Conservation (phyloP, 805 yeast genomes). For the Millerozyma acaciae region DNA sequence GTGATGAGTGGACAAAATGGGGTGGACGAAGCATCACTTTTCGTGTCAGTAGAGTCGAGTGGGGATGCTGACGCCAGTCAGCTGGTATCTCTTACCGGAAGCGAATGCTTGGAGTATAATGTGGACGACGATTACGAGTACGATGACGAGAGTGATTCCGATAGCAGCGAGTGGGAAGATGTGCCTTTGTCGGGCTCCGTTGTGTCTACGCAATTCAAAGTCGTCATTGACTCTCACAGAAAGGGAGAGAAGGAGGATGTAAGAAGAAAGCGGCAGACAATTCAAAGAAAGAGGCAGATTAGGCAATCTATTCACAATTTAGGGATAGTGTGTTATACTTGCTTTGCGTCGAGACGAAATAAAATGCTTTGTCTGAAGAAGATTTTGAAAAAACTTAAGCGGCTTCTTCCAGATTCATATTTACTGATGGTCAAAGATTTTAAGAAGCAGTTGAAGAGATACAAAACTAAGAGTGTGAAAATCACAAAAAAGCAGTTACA, state of each 20-base stretch:
- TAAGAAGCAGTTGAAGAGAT: slow-evolving; percentile 6
- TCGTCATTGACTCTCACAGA: background rate
- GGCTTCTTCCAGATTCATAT: slow-evolving; percentile 21
- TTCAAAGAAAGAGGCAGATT: slow-evolving; percentile 6
- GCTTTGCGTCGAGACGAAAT: slow-evolving; percentile 20
- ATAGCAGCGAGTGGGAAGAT: slow-evolving; percentile 21
- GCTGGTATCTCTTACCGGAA: too few relatives aligned
- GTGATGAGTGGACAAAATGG: too few relatives aligned
- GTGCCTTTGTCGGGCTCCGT: slow-evolving; percentile 8
- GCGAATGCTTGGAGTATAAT: too few relatives aligned
- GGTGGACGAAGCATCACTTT: too few relatives aligned
- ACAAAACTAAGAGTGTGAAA: slow-evolving; percentile 1
- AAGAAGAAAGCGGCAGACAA: background rate
- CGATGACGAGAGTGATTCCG: too few relatives aligned
- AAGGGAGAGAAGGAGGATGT: background rate
- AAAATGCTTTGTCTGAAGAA: slow-evolving; percentile 13
- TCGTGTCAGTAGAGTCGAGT: too few relatives aligned
- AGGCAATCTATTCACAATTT: slow-evolving; percentile 16
- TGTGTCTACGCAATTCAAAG: slow-evolving; percentile 4
- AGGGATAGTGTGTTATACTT: slow-evolving; percentile 21
- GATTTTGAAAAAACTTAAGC: slow-evolving; percentile 19
- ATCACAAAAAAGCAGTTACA: slow-evolving; percentile 7
- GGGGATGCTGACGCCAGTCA: too few relatives aligned
- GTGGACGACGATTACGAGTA: too few relatives aligned
- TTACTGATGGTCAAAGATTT: slow-evolving; percentile 14